A percentile compares a stretch with the other conserved stretches of the same genome.
phyloP scores from a whole-genome alignment of 805 yeast genomes.

The Cyberlindnera mycetangii region DNA sequence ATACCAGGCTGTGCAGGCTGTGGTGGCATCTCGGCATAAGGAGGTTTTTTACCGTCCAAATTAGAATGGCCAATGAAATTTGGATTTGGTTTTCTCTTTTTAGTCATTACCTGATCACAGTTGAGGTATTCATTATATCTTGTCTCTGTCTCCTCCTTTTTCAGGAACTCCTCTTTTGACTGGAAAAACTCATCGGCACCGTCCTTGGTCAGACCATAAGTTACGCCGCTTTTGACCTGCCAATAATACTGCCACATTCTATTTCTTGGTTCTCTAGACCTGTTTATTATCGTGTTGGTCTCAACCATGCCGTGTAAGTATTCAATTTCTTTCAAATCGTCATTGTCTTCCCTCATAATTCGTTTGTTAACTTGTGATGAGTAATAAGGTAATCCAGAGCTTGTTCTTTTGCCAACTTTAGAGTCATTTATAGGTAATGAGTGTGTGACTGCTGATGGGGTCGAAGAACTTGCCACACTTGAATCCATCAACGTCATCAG shows the following conservation, averaged over 20 bases:
- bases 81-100: conserved; percentile 45
- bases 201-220: conserved; percentile 31
- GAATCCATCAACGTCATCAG: conserved; percentile 16
- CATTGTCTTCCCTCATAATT: conserved; percentile 31
- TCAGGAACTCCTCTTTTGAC: conserved; percentile 31
- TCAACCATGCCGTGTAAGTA: conserved; percentile 48
- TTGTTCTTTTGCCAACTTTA: conserved; percentile 26
- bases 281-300: conserved; percentile 41
- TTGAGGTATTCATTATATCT: conserved; percentile 38
- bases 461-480: neutral
- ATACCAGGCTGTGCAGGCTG: conserved; percentile 1
- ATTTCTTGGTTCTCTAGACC: conserved; percentile 39
- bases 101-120: conserved; percentile 41
- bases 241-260: conserved; percentile 50
- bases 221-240: conserved; percentile 41
- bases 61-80: conserved; percentile 45
- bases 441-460: conserved; percentile 11
- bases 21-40: conserved; percentile 32
- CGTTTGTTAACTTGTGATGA: conserved; percentile 27
- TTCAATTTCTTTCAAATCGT: conserved; percentile 44
- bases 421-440: conserved; percentile 18
- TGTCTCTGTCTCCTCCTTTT: conserved; percentile 29
- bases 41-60: conserved; percentile 43
- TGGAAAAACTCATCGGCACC: conserved; percentile 26
- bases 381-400: conserved; percentile 44